phyloP scores from a whole-genome alignment of 306 rosid species.

The Vigna angularis region DNA sequence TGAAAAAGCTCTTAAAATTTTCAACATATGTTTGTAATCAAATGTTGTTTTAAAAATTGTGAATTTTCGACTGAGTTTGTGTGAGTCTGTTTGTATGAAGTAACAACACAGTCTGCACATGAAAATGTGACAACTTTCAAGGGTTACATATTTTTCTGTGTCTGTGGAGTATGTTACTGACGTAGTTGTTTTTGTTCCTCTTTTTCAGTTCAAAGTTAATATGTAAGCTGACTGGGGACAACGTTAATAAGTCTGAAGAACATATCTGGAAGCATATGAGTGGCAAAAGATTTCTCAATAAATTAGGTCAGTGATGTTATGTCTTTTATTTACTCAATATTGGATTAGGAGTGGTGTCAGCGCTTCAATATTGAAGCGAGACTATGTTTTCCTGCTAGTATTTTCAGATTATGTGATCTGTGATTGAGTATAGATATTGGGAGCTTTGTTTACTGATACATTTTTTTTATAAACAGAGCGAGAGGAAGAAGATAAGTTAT shows the following conservation, averaged over 20 bases:
- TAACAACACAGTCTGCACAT: background rate
- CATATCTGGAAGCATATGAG: conserved; percentile 98
- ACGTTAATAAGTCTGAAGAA: conserved; percentile 89
- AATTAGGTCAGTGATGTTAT: conserved; percentile 74
- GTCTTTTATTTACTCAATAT: background rate
- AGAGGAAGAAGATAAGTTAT: conserved; percentile 62
- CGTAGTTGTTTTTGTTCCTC: background rate
- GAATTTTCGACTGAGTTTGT: background rate
- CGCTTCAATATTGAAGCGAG: conserved; percentile 9
- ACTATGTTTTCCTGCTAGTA: conserved; percentile 8
- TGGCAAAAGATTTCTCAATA: conserved; percentile 90
- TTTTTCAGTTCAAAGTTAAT: conserved; percentile 75
- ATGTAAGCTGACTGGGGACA: conserved; percentile 86
- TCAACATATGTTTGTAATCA: background rate
- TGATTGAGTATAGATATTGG: background rate
- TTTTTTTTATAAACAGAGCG: conserved; percentile 60
- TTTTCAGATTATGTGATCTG: background rate
- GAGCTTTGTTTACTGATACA: conserved; percentile 25
- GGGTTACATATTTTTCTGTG: background rate
- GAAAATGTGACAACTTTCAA: background rate
- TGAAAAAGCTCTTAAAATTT: background rate
- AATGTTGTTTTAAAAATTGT: background rate
- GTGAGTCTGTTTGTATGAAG: background rate
- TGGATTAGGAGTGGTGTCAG: conserved; percentile 4
- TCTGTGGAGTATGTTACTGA: background rate